Evolutionary conservation across 495 filamentous ascomycete species (phyloP).

Genomic region (Cenococcum geophilum): DNA sequence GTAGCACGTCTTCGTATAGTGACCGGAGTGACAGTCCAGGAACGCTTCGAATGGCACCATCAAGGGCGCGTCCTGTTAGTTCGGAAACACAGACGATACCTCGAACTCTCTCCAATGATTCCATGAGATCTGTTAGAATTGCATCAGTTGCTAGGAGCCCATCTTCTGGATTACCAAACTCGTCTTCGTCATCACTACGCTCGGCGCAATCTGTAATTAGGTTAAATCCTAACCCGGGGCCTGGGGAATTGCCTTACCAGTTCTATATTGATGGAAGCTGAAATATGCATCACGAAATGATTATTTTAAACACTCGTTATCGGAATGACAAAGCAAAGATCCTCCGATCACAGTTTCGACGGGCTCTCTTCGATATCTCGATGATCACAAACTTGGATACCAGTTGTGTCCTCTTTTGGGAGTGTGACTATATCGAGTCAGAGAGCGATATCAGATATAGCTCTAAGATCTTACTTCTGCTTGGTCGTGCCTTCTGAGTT

Average conservation of each 20-base stretch:
- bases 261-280: conserved; percentile 10
- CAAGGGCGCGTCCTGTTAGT: background rate
- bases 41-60: conserved; percentile 20
- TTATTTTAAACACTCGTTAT: too few relatives aligned
- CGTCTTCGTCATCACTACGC: conserved; percentile 15
- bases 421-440: too few relatives aligned
- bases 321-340: too few relatives aligned
- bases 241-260: conserved; percentile 23
- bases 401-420: too few relatives aligned
- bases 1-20: background rate
- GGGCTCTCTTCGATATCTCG: too few relatives aligned
- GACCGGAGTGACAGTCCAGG: conserved; percentile 18
- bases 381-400: too few relatives aligned
- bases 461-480: too few relatives aligned
- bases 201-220: conserved; percentile 19
- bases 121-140: background rate
- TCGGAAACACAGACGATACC: conserved; percentile 10
- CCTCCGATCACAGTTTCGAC: too few relatives aligned
- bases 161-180: conserved; percentile 22
- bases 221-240: conserved; percentile 6
- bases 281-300: background rate
- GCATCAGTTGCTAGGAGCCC: conserved; percentile 14
- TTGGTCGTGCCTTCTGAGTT: too few relatives aligned
- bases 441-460: too few relatives aligned
- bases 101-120: conserved; percentile 20